Evolutionary conservation across 352 stramenopile species (phyloP), one percentile per base, ranked within the genome.

Genomic region (Pythium phragmiticola): DNA sequence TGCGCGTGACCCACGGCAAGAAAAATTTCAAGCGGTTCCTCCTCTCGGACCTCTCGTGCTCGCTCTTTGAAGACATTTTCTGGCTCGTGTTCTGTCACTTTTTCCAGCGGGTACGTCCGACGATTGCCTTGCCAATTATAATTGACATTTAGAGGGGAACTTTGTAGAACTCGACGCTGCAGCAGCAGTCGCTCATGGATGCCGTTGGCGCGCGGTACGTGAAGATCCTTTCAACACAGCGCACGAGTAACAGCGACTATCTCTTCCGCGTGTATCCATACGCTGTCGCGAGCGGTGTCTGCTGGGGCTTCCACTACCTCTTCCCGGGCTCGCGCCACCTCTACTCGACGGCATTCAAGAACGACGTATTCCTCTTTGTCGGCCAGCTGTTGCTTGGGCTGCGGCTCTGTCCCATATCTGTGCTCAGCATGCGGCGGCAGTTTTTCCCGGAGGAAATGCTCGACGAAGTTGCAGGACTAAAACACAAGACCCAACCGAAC

Each of bases 221-320:
- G 41, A 85, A 92, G 67, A 82, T 96, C 66, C 76, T 95, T 12
- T 74, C 78, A 51, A 66, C 70, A 17, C 73, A 96, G 43, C 85
- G 78, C 17, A 69, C 63, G 6, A 74, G 74, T 37, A 92, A 78
- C 63, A 88, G 84, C 55, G 89, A 97, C 68, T 89, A 94, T 60
- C 79, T 96, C 65, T 96, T 96, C 69, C 77, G 82, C 21, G 77
- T 95, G n/a, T 96, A 94, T 55, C 89, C 89, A 43, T 97, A 94
- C 66, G 82, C 87, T 2, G 68, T 96, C 55, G 76, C 86, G 2
- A 92, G 88, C 33, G 75, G 70, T 9, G 78, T 96, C 28, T 90
- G 81, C 67, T 94, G 80, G 76, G 87, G 84, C 7, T 93, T 97
- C 57, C 75, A 94, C 70, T 96, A 96, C 53, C 72, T 94, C 9